These are phyloP conservation scores for Linderniella brevidens DNA, from an alignment of 257 asterid species.

Conservation along the genomic window DNA sequence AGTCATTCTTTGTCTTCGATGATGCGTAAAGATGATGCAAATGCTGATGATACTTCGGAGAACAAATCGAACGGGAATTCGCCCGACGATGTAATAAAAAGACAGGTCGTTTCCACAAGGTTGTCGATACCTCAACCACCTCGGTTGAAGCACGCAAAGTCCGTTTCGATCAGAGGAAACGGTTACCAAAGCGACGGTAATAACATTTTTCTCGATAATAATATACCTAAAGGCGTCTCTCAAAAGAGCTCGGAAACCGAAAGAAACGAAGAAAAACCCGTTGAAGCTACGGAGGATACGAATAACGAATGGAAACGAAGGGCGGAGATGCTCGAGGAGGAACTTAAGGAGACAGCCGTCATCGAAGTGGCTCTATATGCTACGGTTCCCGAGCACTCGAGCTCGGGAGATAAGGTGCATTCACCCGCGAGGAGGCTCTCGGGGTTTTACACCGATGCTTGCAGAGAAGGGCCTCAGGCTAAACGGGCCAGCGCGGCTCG, in stretches of 20 bases:
- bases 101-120: slow-evolving; percentile 11
- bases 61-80: slow-evolving; percentile 9
- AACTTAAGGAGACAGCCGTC: slow-evolving; percentile 67
- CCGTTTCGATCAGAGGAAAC: slow-evolving; percentile 26
- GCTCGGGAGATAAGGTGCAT: slow-evolving; percentile 67
- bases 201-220: slow-evolving; percentile 14
- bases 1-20: too few species aligned
- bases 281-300: slow-evolving; percentile 18
- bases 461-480: slow-evolving; percentile 32
- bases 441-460: slow-evolving; percentile 56
- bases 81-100: slow-evolving; percentile 17
- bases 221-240: slow-evolving; percentile 12
- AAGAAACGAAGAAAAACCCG: slow-evolving; percentile 13
- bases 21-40: too few species aligned
- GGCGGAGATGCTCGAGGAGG: slow-evolving; percentile 64
- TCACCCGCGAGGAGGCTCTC: slow-evolving; percentile 84
- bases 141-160: slow-evolving; percentile 36
- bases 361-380: slow-evolving; percentile 74
- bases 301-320: slow-evolving; percentile 36
- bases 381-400: slow-evolving; percentile 63
- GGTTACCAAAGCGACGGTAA: slow-evolving; percentile 12
- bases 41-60: too few species aligned
- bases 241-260: slow-evolving; percentile 11
- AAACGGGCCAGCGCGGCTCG: slow-evolving; percentile 71
- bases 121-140: slow-evolving; percentile 16